Conservation (phyloP, 805 yeast species). For the Candida odintsovae region DNA sequence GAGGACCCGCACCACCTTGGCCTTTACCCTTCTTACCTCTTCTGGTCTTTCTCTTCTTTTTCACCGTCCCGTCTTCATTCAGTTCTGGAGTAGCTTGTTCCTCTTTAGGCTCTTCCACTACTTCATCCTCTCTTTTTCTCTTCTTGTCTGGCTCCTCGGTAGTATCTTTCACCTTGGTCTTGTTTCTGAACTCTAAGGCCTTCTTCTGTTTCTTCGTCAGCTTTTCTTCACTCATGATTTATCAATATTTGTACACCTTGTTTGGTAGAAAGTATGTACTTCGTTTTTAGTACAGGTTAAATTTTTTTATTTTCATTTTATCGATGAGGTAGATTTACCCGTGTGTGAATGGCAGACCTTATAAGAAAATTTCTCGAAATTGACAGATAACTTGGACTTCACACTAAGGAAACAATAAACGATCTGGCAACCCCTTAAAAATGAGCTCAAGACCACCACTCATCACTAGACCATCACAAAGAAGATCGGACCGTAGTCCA, state of each 20-base stretch:
- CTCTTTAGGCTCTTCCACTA: conserved; percentile 16
- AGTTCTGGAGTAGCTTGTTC: conserved; percentile 17
- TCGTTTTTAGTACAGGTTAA: background rate
- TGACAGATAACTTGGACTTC: background rate
- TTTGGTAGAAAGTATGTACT: too few species aligned
- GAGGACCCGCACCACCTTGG: conserved; percentile 36
- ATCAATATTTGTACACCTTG: too few species aligned
- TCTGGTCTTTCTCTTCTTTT: conserved; percentile 70
- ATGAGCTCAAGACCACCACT: background rate
- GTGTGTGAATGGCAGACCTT: background rate
- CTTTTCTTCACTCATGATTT: conserved; percentile 28
- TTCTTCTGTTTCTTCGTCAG: conserved; percentile 62
- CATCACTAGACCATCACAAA: too few species aligned
- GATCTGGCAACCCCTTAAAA: too few species aligned
- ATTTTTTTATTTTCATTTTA: background rate
- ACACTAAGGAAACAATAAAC: too few species aligned
- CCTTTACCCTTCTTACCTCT: conserved; percentile 72
- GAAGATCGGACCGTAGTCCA: background rate
- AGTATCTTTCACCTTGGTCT: conserved; percentile 16
- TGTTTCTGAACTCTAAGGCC: conserved; percentile 51
- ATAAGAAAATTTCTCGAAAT: too few species aligned
- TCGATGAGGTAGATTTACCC: background rate
- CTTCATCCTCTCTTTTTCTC: conserved; percentile 14
- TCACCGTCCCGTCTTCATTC: conserved; percentile 28
- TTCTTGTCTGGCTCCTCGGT: conserved; percentile 21